Evolutionary conservation across 805 yeast genomes (phyloP), one percentile per base, ranked within the genome.

Genomic region (Isabelozyma heimii): DNA sequence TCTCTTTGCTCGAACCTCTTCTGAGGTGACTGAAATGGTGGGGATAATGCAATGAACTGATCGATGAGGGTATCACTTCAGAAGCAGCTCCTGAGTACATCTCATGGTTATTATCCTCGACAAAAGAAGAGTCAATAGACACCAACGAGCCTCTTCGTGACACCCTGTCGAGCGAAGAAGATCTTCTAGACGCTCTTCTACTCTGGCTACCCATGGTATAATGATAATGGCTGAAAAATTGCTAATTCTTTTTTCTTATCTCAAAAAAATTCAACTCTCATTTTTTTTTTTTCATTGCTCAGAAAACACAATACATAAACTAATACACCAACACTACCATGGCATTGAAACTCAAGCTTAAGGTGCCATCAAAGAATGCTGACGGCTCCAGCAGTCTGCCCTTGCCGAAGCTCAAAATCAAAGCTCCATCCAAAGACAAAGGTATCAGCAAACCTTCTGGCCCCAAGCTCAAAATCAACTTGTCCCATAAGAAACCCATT

Each of bases 71-170:
- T 41, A 87, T 81, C 42, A 83, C 79, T 54, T 85, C 89, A 2
- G 87, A 80, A 0, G 87, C 86, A 1, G 87, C 91, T 46, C 95
- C 95, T 2, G 89, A 82, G 63, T 79, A 87, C 72, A 85, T 82
- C 62, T 87, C 95, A 15, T 81, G 75, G 57, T 71, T 81, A 62
- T 85, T 85, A 44, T 82, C 89, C 47, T 85, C 88, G 24, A 67
- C 50, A 15, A 68, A 57, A 26, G 51, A 52, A 47, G 60, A 58
- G 15, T 52, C 45, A 2, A 59, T 46, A 5, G 72, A 63, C 2
- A 62, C 45, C 7, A 70, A 59, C 12, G 76, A 70, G 47, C 62
- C 64, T 44, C 62, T 66, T 45, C 73, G 65, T 2, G 70, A 63
- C 47, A 61, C 48, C 39, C 62, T 44, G 28, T 54, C 62, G 10